Evolutionary conservation across 345 rosid genomes (phyloP).

Genomic region (Noccaea bulbosa): DNA sequence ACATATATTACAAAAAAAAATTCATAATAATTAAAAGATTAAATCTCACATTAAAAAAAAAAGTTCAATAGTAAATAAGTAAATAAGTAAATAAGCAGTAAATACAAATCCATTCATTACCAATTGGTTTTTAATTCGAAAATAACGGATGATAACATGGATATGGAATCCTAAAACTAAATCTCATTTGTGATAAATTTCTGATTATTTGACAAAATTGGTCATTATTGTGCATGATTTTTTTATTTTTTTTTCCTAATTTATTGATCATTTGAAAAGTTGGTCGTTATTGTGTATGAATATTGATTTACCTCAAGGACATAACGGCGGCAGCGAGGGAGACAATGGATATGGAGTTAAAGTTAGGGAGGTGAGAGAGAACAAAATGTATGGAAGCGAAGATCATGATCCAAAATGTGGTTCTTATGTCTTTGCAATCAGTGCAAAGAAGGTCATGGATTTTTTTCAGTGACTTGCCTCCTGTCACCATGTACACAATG

Average conservation of each 20-base stretch:
- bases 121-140: background rate
- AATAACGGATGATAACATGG: background rate
- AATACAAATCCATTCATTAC: background rate
- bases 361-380: conserved; percentile 76
- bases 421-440: conserved; percentile 52
- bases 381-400: conserved; percentile 72
- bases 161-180: background rate
- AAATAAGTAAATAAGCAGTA: background rate
- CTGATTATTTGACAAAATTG: background rate
- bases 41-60: background rate
- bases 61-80: background rate
- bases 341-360: conserved; percentile 64
- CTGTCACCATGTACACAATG: conserved; percentile 83
- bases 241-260: background rate
- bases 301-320: conserved; percentile 61
- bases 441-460: conserved; percentile 60
- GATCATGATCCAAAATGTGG: conserved; percentile 70
- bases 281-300: background rate
- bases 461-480: conserved; percentile 82
- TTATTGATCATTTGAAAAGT: background rate
- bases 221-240: background rate
- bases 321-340: conserved; percentile 84
- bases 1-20: background rate
- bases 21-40: background rate
- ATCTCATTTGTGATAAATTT: background rate